These are phyloP conservation scores for Stenogyne calaminthoides DNA, from an alignment of 305 asterid genomes.

Conservation along the genomic window DNA sequence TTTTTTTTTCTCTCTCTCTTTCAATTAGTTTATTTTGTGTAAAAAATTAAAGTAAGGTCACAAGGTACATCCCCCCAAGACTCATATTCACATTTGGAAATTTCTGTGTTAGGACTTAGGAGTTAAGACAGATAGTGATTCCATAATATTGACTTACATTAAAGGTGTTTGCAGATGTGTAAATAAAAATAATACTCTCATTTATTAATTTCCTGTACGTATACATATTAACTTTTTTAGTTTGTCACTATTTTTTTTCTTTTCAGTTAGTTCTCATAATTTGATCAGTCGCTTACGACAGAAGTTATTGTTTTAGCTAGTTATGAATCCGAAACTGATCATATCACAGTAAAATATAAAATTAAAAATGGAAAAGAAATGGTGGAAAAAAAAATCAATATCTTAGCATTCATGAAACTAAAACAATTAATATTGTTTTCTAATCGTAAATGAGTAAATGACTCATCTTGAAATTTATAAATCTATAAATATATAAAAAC, in stretches of 20 bases:
- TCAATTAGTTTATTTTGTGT: neutral
- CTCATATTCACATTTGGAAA: constrained; percentile 9
- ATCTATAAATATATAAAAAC: no score
- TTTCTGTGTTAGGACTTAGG: neutral
- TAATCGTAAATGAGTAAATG: no score
- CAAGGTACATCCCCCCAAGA: constrained; percentile 16
- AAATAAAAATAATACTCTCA: neutral
- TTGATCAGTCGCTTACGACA: neutral
- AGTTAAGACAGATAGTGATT: neutral
- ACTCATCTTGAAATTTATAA: no score
- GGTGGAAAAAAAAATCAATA: no score
- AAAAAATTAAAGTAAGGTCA: neutral
- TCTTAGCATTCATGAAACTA: no score
- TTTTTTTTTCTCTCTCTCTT: no score
- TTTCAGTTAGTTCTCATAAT: neutral
- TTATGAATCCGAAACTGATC: no score
- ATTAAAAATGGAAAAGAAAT: no score
- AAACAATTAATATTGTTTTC: no score
- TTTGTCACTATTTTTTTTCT: neutral
- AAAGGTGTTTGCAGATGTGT: neutral
- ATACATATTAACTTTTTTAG: neutral
- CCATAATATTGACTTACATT: constrained; percentile 11
- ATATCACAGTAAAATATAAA: no score
- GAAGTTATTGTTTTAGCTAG: no score
- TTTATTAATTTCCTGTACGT: neutral